Percentiles rank a stretch among this genome's conserved stretches.
Conservation (phyloP, 108 stramenopile genomes). For the Epithemia pelagica region DNA sequence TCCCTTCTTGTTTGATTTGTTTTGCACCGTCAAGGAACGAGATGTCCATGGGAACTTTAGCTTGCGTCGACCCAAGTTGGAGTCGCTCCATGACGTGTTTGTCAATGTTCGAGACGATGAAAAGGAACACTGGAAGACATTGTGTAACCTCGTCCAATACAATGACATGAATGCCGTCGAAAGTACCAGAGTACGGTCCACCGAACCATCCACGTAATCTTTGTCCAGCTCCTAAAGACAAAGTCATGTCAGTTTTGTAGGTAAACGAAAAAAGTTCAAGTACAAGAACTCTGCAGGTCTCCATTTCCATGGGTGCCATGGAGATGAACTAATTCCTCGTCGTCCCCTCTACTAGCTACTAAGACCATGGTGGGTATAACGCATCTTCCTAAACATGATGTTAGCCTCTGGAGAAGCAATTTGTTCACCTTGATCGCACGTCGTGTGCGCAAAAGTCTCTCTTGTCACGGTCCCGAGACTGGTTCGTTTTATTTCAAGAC, state of each 20-base stretch:
- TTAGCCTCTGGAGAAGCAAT: no score
- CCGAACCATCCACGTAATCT: slow-evolving; percentile 17
- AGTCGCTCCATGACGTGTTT: slow-evolving; percentile 81
- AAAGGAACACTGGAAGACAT: slow-evolving; percentile 63
- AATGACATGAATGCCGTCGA: slow-evolving; percentile 43
- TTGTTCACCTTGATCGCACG: no score
- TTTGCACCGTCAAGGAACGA: slow-evolving; percentile 22
- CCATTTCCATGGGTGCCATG: no score
- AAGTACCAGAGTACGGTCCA: slow-evolving; percentile 25
- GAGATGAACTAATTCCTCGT: no score
- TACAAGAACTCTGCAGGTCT: no score
- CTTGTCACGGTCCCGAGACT: background rate
- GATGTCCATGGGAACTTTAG: background rate
- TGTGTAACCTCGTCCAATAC: slow-evolving; percentile 15
- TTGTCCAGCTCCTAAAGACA: no score
- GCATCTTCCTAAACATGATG: no score
- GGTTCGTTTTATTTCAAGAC: slow-evolving; percentile 83
- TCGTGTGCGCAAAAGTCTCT: no score
- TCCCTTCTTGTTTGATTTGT: slow-evolving; percentile 71
- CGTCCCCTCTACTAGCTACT: no score
- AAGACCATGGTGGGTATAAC: no score
- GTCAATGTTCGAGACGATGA: slow-evolving; percentile 81
- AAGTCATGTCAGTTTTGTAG: no score
- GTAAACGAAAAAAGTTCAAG: no score
- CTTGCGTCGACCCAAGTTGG: slow-evolving; percentile 46